phyloP scores from a whole-genome alignment of 2,329 filamentous ascomycete genomes.

The Neonectria coccinea region DNA sequence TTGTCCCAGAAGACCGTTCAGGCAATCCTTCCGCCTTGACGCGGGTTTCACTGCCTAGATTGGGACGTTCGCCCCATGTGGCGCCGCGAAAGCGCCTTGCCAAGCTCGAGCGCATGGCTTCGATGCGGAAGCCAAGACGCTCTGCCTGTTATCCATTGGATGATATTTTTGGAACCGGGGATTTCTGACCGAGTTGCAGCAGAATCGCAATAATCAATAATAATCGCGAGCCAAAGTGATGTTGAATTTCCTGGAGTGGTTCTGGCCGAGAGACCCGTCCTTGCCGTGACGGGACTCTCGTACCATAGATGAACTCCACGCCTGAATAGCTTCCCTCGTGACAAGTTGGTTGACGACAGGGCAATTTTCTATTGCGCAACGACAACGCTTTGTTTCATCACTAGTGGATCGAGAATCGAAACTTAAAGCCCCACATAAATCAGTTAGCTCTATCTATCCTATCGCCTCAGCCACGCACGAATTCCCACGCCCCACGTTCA shows the following conservation, averaged over 20 bases:
- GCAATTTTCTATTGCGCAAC: neutral
- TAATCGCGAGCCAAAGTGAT: neutral
- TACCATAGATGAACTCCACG: neutral
- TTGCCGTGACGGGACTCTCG: neutral
- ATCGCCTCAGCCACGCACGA: conserved; percentile 13
- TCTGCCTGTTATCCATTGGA: neutral
- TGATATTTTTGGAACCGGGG: conserved; percentile 17
- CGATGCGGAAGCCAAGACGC: neutral
- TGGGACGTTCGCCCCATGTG: neutral
- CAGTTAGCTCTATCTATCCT: neutral
- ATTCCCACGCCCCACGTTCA: neutral
- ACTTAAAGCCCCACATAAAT: conserved; percentile 3
- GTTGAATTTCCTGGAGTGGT: neutral
- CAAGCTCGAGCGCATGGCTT: neutral
- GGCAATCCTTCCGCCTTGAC: neutral
- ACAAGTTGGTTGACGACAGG: neutral
- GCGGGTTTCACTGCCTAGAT: neutral
- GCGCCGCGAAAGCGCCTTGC: neutral
- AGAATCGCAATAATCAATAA: neutral
- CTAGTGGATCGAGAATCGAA: conserved; percentile 7
- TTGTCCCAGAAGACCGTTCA: neutral
- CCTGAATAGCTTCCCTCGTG: conserved; percentile 2
- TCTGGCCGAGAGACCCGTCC: neutral
- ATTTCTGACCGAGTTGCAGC: neutral
- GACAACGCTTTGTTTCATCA: neutral